Conservation (phyloP, 768 basidiomycete species). For the Russula sp. region DNA sequence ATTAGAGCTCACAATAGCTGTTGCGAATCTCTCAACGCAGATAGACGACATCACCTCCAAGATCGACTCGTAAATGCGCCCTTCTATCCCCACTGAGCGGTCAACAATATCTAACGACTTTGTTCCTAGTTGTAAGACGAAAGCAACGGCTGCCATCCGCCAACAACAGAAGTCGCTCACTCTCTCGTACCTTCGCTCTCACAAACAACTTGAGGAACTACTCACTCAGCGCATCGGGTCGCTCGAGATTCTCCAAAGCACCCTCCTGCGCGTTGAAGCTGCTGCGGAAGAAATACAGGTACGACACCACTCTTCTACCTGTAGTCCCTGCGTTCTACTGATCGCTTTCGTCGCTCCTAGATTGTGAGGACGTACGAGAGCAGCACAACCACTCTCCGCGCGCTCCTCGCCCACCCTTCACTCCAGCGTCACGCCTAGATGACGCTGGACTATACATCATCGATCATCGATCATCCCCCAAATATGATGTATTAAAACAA, state of each 20-base stretch:
- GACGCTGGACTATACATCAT: too few relatives aligned
- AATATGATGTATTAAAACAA: too few relatives aligned
- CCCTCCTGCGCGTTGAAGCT: constrained; percentile 75
- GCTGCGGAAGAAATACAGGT: constrained; percentile 88
- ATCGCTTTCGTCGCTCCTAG: constrained; percentile 34
- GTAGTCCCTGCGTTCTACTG: not conserved
- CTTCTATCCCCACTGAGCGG: not conserved
- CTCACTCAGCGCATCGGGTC: constrained; percentile 69
- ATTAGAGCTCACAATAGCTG: constrained; percentile 69
- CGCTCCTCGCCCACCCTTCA: constrained; percentile 74
- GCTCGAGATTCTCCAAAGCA: constrained; percentile 66
- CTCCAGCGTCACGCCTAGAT: constrained; percentile 58
- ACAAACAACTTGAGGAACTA: constrained; percentile 75
- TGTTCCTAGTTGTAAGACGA: constrained; percentile 51
- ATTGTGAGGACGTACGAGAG: constrained; percentile 84
- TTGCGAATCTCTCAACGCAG: constrained; percentile 61
- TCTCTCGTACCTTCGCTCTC: constrained; percentile 68
- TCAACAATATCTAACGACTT: not conserved
- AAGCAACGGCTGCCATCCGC: constrained; percentile 58
- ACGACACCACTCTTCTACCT: constrained; percentile 7
- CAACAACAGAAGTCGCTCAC: constrained; percentile 71
- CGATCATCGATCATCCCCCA: too few relatives aligned
- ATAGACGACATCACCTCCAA: constrained; percentile 61
- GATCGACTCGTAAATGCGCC: constrained; percentile 58
- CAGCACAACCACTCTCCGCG: constrained; percentile 69